Evolutionary conservation across 1,284 basidiomycete species (phyloP), one percentile per base, ranked within the genome.

Genomic region (Ceratobasidium sp.): DNA sequence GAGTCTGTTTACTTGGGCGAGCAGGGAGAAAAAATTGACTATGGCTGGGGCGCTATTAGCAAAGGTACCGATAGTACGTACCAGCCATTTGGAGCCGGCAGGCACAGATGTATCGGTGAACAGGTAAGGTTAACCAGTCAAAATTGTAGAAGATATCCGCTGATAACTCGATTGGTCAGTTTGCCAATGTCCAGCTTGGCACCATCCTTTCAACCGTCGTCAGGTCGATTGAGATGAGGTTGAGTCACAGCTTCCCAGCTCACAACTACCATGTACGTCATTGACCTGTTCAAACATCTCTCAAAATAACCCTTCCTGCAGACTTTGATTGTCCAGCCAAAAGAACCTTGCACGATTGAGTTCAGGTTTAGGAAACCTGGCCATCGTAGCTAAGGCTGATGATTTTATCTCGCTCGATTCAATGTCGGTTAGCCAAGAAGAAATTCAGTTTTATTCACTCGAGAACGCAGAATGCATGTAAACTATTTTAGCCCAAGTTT

Each of bases 181-280:
- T 99, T 83, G 97, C 97, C 23, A 97, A 98, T 85, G 86, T 98
- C 77, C 97, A 99, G 86, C 88, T 99, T 33, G 94, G 96, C 60
- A 92, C 93, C 6, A 89, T 99, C 84, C 87, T 99, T 80, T 85
- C 92, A 10, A 95, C 93, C 12, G 85, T 99, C 78, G 87, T 98
- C 53, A 91, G 97, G 73, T 86, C 90, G 79, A 87, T 95, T 80
- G 94, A 95, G 84, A 84, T 98, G 84, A 89, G 89, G 73, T 87
- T 98, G 55, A 91, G 88, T 56, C 85, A 86, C 51, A 84, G 85
- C 5, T 87, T 99, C 80, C 97, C 97, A 1, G 88, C 89, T 61
- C 92, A 96, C 78, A 96, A 99, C 86, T 99, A 97, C 86, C 91
- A 94, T 81, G 95, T 95, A 86, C 77, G 67, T 40, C 9, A 18